phyloP scores from a whole-genome alignment of 2,329 filamentous ascomycete species.

The Trichoderma breve region DNA sequence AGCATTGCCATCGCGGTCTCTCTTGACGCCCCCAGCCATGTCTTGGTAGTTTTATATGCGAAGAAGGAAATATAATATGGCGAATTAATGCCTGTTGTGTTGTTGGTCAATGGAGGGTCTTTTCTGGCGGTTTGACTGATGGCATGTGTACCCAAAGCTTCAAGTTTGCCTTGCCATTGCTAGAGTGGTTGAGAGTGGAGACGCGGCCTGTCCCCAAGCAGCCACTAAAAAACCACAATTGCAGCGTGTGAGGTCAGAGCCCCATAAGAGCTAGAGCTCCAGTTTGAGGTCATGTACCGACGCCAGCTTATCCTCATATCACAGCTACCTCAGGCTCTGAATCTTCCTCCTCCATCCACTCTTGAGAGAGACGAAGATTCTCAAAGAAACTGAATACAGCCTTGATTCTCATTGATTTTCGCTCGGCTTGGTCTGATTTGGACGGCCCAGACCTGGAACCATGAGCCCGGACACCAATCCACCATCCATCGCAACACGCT shows the following conservation, averaged over 20 bases:
- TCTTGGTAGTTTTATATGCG: neutral
- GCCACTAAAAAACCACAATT: neutral
- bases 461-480: neutral
- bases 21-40: conserved; percentile 49
- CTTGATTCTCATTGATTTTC: neutral
- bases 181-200: conserved; percentile 11
- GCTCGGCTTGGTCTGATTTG: neutral
- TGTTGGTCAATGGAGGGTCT: neutral
- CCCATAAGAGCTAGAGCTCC: neutral
- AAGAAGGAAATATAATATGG: neutral
- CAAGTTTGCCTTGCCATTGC: neutral
- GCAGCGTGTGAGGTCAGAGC: conserved; percentile 3
- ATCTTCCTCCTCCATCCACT: neutral
- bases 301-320: neutral
- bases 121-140: neutral
- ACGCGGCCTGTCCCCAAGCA: neutral
- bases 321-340: neutral
- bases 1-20: conserved; percentile 51
- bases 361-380: neutral
- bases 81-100: neutral
- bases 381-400: no score
- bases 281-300: neutral
- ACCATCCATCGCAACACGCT: conserved; percentile 11
- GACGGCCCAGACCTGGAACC: neutral
- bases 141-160: neutral